Conservation (phyloP, 2,329 filamentous ascomycete genomes). For the Colletotrichum eremochloae region DNA sequence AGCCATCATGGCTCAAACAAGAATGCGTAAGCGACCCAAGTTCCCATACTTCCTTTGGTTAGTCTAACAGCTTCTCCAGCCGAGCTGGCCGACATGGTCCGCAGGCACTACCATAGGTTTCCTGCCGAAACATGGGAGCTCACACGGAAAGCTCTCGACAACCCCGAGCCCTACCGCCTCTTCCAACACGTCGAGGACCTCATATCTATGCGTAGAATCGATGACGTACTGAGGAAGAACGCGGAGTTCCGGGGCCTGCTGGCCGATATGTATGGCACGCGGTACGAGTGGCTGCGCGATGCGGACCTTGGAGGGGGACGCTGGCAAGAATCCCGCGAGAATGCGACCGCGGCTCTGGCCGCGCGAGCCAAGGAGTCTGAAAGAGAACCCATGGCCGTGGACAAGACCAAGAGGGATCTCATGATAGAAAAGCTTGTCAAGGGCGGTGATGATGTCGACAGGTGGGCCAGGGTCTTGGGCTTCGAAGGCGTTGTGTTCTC, state of each 20-base stretch:
- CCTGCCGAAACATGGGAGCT: slow-evolving; percentile 28
- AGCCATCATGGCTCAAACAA: slow-evolving; percentile 34
- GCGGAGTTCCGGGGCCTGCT: slow-evolving; percentile 21
- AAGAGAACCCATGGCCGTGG: neutral
- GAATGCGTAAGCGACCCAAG: slow-evolving; percentile 27
- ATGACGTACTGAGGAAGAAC: slow-evolving; percentile 19
- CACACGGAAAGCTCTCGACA: slow-evolving; percentile 19
- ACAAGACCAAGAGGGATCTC: neutral
- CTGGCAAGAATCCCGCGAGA: slow-evolving; percentile 26
- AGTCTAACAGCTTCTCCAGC: slow-evolving; percentile 26
- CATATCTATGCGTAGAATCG: slow-evolving; percentile 24
- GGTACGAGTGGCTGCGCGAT: slow-evolving; percentile 36
- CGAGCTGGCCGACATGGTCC: slow-evolving; percentile 31
- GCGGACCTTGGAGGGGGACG: slow-evolving; percentile 34
- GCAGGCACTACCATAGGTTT: slow-evolving; percentile 24
- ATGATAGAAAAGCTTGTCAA: slow-evolving; percentile 30
- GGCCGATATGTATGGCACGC: slow-evolving; percentile 28
- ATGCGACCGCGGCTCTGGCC: neutral
- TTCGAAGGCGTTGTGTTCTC: slow-evolving; percentile 20
- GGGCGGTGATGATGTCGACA: slow-evolving; percentile 1
- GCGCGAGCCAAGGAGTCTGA: slow-evolving; percentile 6
- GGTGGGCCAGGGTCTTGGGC: slow-evolving; percentile 26
- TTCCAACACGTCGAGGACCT: slow-evolving; percentile 39
- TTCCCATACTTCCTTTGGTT: accelerated
- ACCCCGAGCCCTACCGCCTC: slow-evolving; percentile 21